phyloP scores from a whole-genome alignment of 192 early-diverging fungal species.

The Cetraspora pellucida region DNA sequence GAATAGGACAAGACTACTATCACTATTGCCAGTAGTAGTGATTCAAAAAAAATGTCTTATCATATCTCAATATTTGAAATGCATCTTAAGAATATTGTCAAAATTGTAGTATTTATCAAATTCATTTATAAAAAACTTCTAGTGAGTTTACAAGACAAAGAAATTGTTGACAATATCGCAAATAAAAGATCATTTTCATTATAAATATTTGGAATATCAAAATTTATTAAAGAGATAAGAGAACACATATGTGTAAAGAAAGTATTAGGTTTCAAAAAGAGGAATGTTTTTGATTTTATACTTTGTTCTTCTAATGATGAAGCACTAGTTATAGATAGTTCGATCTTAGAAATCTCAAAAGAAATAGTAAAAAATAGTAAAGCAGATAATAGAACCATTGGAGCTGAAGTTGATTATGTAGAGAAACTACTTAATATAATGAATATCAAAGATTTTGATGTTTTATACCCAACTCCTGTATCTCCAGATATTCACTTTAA shows the following conservation, averaged over 20 bases:
- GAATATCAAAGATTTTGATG: not conserved
- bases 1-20: not conserved
- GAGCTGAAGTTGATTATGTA: not conserved
- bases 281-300: conserved; percentile 12
- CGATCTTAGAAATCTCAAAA: not conserved
- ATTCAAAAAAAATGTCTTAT: not conserved
- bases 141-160: not conserved
- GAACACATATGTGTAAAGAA: conserved; percentile 8
- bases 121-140: not conserved
- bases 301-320: conserved; percentile 4
- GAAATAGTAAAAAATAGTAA: not conserved
- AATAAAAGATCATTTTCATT: conserved; percentile 10
- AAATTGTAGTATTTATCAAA: not conserved
- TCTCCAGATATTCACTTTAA: not conserved
- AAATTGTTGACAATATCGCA: not conserved
- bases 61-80: not conserved
- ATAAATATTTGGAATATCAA: not conserved
- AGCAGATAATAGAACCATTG: not conserved
- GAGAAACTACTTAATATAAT: conserved; percentile 3
- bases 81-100: not conserved
- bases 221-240: conserved; percentile 3
- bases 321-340: conserved; percentile 19
- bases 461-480: conserved; percentile 7
- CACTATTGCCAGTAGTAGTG: conserved; percentile 3
- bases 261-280: not conserved